Evolutionary conservation across 345 rosid species (phyloP).

Genomic region (Physaria fendleri): DNA sequence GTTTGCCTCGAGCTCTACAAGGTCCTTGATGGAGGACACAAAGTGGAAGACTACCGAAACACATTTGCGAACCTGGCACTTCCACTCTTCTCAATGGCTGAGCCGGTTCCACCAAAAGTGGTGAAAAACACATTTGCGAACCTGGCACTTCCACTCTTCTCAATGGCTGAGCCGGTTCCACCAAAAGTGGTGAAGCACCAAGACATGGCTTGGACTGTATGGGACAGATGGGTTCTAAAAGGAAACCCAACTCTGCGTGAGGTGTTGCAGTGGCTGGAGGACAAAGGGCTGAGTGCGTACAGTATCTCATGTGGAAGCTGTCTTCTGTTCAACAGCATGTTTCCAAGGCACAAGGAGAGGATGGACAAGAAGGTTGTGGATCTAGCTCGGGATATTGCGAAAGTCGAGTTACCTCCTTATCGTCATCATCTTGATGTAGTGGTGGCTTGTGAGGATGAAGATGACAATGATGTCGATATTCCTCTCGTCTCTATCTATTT

Average conservation of each 20-base stretch:
- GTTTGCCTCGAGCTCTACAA: conserved; percentile 76
- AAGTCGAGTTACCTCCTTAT: conserved; percentile 61
- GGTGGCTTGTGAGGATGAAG: conserved; percentile 88
- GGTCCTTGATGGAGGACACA: conserved; percentile 55
- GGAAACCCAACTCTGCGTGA: conserved; percentile 72
- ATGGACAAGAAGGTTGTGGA: conserved; percentile 84
- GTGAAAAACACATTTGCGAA: conserved; percentile 67
- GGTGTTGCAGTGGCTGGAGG: conserved; percentile 71
- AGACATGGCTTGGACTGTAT: conserved; percentile 88
- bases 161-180: conserved; percentile 79
- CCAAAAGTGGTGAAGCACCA: conserved; percentile 71
- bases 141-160: conserved; percentile 64
- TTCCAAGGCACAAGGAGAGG: conserved; percentile 70
- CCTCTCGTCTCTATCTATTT: conserved; percentile 76
- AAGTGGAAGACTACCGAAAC: conserved; percentile 60
- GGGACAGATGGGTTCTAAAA: conserved; percentile 82
- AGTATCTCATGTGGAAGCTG: conserved; percentile 87
- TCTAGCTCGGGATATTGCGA: conserved; percentile 74
- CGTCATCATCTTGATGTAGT: conserved; percentile 68
- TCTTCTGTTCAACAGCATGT: conserved; percentile 75
- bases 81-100: conserved; percentile 67
- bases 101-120: conserved; percentile 80
- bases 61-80: conserved; percentile 69
- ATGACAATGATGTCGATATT: conserved; percentile 77
- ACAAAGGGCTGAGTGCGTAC: conserved; percentile 73